Evolutionary conservation across 202 grass and related monocot genomes (phyloP), one percentile per base, ranked within the genome.

Genomic region (Elaeis oleifera): DNA sequence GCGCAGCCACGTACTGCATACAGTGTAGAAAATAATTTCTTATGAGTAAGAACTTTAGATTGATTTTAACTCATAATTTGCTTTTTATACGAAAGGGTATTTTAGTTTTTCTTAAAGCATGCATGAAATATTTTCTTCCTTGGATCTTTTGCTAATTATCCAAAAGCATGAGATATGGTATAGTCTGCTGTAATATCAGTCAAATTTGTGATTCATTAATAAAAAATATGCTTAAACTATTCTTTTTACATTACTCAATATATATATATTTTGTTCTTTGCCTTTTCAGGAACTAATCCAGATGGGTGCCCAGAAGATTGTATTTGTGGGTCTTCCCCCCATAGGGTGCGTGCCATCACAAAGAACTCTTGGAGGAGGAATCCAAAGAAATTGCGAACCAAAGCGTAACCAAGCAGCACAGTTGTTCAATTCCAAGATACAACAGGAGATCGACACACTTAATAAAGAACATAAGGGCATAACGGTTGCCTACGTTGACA

Each of bases 331-430:
- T 0, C 51, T 23, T 36, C 86, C 86, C 1, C 81, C 86, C 1
- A 29, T 90, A 0, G 86, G 82, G 0, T 90, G 86, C 69, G 15
- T 82, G 0, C 82, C 86, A 1, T 76, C 78, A n/a, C 78, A 85
- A 70, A 77, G 86, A 67, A 72, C 76, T 1, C 29, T 74, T 3
- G 72, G 58, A 53, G 86, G 86, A 31, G 82, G 81, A 19, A 52
- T 76, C 15, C 0, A 3, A 16, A 58, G 49, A 70, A 52, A 81
- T 53, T 90, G 86, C 64, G 76, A 76, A 2, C 60, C 68, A 19
- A 58, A 55, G n/a, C 71, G 78, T 20, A 90, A 90, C 68, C 75
- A 85, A 77, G 78, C 84, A 5, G 63, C 86, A 14, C 56, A 67
- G 48, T 19, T 85, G 36, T 85, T 31, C 79, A 90, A 90, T 71